Percentiles rank a stretch among this genome's conserved stretches.
These are phyloP conservation scores for Diaporthe sp. DNA, from an alignment of 2,329 filamentous ascomycete species.

Conservation along the genomic window DNA sequence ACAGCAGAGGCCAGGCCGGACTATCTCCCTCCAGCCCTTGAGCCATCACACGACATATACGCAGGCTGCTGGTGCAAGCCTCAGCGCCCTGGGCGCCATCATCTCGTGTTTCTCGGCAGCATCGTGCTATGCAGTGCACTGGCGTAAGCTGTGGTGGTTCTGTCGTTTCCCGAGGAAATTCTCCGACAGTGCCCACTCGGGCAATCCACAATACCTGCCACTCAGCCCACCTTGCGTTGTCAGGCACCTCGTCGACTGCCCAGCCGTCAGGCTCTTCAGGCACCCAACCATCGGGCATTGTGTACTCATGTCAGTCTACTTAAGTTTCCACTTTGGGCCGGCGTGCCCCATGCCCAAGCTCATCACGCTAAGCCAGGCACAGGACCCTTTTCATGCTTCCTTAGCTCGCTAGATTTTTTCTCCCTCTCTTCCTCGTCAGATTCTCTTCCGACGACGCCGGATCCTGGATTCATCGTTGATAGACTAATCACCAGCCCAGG, in stretches of 20 bases:
- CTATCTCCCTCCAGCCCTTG: not conserved
- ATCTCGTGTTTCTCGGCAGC: constrained; percentile 16
- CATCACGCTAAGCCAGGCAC: constrained; percentile 11
- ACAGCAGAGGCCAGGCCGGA: not conserved
- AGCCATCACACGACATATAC: not conserved
- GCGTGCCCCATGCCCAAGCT: not conserved
- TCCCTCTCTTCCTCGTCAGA: not conserved
- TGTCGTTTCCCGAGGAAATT: not conserved
- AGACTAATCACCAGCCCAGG: not conserved
- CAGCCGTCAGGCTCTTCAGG: constrained; percentile 2
- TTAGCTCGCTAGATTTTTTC: not conserved
- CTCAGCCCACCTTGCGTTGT: not conserved
- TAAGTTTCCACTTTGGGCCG: constrained; percentile 3
- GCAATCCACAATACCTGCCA: constrained; percentile 15
- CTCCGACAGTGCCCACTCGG: constrained; percentile 24
- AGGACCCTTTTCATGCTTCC: constrained; percentile 14
- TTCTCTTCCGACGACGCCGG: not conserved
- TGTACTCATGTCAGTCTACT: not conserved
- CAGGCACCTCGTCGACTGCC: not conserved
- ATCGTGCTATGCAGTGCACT: not conserved
- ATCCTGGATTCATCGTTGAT: not conserved
- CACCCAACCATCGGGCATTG: not conserved
- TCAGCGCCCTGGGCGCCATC: not conserved
- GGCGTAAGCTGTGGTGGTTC: constrained; percentile 2
- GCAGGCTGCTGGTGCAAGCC: not conserved